Evolutionary conservation across 306 rosid species (phyloP).

Genomic region (Purshia tridentata): DNA sequence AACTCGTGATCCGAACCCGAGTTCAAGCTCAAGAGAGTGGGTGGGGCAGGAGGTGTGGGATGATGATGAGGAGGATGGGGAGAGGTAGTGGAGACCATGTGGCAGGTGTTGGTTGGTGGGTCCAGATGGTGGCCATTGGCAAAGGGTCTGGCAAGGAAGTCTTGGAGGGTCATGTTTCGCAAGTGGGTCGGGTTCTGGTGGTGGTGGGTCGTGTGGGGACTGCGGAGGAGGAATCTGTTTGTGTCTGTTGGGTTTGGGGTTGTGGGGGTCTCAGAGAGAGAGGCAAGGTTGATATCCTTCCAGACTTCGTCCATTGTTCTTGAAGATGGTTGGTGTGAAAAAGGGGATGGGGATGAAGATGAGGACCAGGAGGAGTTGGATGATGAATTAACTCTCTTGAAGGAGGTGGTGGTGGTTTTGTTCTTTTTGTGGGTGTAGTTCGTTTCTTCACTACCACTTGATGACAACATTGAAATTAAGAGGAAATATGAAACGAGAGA

Average conservation of each 20-base stretch:
- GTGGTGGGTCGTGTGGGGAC: background rate
- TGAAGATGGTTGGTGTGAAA: background rate
- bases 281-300: conserved; percentile 61
- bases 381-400: background rate
- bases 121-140: conserved; percentile 25
- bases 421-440: background rate
- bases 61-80: conserved; percentile 9
- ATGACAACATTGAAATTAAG: conserved; percentile 6
- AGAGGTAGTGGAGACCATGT: conserved; percentile 13
- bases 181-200: background rate
- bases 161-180: conserved; percentile 48
- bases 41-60: conserved; percentile 22
- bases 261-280: conserved; percentile 28
- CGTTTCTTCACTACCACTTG: conserved; percentile 13
- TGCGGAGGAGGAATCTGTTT: background rate
- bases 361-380: conserved; percentile 20
- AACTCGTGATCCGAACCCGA: conserved; percentile 30
- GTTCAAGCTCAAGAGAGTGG: conserved; percentile 49
- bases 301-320: conserved; percentile 70
- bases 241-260: background rate
- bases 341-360: conserved; percentile 12
- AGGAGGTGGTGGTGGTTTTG: background rate
- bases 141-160: conserved; percentile 57
- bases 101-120: background rate
- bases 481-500: background rate